Evolutionary conservation across 164 flowering plant genomes (phyloP), one percentile per base, ranked within the genome.

Genomic region (Nymphaea colorata): DNA sequence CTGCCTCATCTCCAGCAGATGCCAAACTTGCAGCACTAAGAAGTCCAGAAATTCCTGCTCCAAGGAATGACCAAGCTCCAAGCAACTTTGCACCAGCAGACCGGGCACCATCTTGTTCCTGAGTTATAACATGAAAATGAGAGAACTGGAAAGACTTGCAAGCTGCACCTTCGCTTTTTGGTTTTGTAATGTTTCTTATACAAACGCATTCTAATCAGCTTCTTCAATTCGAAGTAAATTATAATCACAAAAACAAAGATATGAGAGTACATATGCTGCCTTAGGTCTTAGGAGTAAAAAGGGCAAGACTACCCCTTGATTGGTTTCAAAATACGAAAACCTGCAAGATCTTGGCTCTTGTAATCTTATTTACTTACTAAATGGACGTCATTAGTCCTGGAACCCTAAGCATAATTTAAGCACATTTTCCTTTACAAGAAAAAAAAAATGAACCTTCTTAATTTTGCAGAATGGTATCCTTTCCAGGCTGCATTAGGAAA

Each of bases 1-100:
- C 98, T 45, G 98, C 96, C 77, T 93, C 98, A 83, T 93, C 96
- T 25, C 36, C 57, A 69, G 94, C 90, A 76, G 89, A 82, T 47
- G 97, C 86, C 11, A 85, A 43, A 44, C 87, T 79, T 59, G 84
- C 77, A 75, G 87, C 89, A 80, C 96, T 71, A 65, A 93, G 60
- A 60, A 91, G 71, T 65, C 94, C 95, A 36, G 97, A 75, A 72
- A 85, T 86, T 71, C 96, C 94, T 17, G 94, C 94, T 69, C 98
- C 98, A 71, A 90, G 69, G 18, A 90, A 82, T 41, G 91, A 96
- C 73, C 89, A 67, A 36, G 85, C 88, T 72, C 87, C 82, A 15
- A 88, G 69, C n/a, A 91, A 82, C 36, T 25, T 25, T 25, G 36
- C 36, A 25, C 36, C 36, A 69, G 81, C 82, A 43, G 67, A 25